These are phyloP conservation scores for Tulasnella calospora DNA, from an alignment of 768 basidiomycete genomes.

Conservation along the genomic window DNA sequence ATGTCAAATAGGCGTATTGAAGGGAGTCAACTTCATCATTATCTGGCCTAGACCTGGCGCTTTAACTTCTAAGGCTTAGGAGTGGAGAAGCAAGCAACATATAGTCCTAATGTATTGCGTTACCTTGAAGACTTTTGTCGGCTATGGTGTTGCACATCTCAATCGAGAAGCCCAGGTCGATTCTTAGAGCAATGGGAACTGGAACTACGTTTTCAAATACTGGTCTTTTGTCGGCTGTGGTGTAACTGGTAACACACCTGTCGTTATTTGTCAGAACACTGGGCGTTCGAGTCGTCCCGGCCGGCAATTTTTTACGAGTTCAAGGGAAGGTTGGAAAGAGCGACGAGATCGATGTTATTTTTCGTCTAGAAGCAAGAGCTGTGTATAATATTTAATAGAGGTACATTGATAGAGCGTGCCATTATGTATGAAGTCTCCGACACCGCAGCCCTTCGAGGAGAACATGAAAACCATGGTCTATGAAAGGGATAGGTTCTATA, in stretches of 20 bases:
- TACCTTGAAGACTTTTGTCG: neutral
- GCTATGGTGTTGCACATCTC: neutral
- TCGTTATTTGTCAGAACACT: conserved; percentile 4
- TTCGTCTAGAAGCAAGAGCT: neutral
- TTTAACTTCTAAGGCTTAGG: neutral
- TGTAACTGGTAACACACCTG: conserved; percentile 7
- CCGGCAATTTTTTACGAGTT: neutral
- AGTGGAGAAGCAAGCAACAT: too few species aligned
- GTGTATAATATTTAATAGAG: neutral
- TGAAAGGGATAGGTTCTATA: conserved; percentile 6
- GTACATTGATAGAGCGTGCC: neutral
- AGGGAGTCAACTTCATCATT: too few species aligned
- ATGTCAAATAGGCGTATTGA: too few species aligned
- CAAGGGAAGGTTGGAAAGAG: neutral
- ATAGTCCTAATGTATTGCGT: too few species aligned
- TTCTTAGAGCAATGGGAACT: neutral
- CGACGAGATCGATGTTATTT: neutral
- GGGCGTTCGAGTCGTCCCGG: conserved; percentile 9
- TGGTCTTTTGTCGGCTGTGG: neutral
- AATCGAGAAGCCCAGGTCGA: neutral
- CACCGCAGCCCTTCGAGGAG: conserved; percentile 5
- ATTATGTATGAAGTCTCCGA: conserved; percentile 10
- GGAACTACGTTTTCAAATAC: neutral
- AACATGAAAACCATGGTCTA: conserved; percentile 8
- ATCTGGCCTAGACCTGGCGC: too few species aligned